A percentile compares a stretch with the other conserved stretches of the same genome.
These are phyloP conservation scores for Macrophomina tecta DNA, from an alignment of 2,329 filamentous ascomycete genomes.

Conservation along the genomic window DNA sequence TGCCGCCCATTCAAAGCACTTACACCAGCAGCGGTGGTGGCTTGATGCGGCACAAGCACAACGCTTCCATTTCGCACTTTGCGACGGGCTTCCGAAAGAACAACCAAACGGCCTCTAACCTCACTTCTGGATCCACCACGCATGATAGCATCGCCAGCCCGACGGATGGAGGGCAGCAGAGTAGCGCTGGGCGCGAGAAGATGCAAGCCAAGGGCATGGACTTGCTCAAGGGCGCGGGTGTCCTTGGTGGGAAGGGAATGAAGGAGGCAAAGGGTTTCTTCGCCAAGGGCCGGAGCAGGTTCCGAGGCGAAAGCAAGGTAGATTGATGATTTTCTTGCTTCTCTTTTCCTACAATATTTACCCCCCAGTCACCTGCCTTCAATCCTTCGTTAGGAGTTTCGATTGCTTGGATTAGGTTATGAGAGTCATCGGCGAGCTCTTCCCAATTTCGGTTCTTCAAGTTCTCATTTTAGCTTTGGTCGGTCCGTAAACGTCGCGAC, in stretches of 20 bases:
- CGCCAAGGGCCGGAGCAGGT: slow-evolving; percentile 87
- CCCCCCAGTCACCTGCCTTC: slow-evolving; percentile 5
- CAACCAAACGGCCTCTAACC: slow-evolving; percentile 33
- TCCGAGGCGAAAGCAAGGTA: slow-evolving; percentile 82
- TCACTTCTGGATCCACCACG: slow-evolving; percentile 37
- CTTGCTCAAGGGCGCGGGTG: slow-evolving; percentile 80
- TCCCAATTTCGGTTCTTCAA: slow-evolving; percentile 8
- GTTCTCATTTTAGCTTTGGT: not conserved
- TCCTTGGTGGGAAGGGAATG: slow-evolving; percentile 69
- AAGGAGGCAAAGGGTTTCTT: slow-evolving; percentile 90
- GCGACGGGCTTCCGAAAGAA: slow-evolving; percentile 30
- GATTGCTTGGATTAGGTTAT: slow-evolving; percentile 7
- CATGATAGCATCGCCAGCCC: slow-evolving; percentile 36
- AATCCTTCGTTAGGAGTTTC: slow-evolving; percentile 8
- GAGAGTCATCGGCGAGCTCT: slow-evolving; percentile 17
- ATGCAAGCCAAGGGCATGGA: slow-evolving; percentile 88
- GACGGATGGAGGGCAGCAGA: slow-evolving; percentile 28
- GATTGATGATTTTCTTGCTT: slow-evolving; percentile 68
- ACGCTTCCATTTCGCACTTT: slow-evolving; percentile 45
- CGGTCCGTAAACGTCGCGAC: not conserved
- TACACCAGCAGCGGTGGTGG: slow-evolving; percentile 26
- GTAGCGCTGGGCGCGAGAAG: slow-evolving; percentile 39
- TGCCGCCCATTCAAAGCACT: slow-evolving; percentile 35
- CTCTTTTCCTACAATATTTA: slow-evolving; percentile 29
- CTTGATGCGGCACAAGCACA: slow-evolving; percentile 41